Evolutionary conservation across 176 grass and related monocot species (phyloP), one percentile per base, ranked within the genome.

Genomic region (Carex cristatella): DNA sequence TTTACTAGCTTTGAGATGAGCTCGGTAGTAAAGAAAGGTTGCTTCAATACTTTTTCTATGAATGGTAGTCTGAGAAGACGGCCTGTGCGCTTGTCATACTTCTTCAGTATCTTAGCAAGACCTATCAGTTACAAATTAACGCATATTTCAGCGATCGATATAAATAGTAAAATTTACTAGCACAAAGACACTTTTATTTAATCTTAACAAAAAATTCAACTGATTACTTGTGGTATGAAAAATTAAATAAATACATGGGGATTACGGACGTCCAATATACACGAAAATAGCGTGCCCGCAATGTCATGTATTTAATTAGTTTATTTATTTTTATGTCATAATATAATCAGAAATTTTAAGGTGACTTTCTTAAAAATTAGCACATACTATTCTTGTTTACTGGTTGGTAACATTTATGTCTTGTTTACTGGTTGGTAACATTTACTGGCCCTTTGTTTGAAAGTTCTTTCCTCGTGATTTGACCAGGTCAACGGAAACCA

Each of bases 21-120:
- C 73, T 97, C 94, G 3, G 92, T 97, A 6, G 82, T 89, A 87
- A 94, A 97, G 90, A 97, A 97, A 56, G 92, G 94, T 85, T 97
- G 94, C 46, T 83, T 58, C 69, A 94, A 83, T 55, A 92, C 87
- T 70, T 90, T 89, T 46, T 90, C 84, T 33, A 94, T 94, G 87
- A 94, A 94, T 56, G 92, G 90, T 60, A 90, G 65, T 57, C 92
- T 88, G 15, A 97, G 89, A 1, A 93, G 59, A 1, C 82, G 46
- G 0, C 94, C 92, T 0, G 89, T 94, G 55, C 84, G 89, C 86
- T 97, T 97, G 87, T 97, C 94, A 57, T 97, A 92, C 28, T 97
- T 94, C 85, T 94, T 93, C 55, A 97, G 38, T 59, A 97, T 97
- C 86, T 97, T 97, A 14, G 82, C 92, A 32, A 93, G 79, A 15